A percentile compares a stretch with the other conserved stretches of the same genome.
Evolutionary conservation across 2,329 filamentous ascomycete genomes (phyloP).

Genomic region (Phialocephala sp.): DNA sequence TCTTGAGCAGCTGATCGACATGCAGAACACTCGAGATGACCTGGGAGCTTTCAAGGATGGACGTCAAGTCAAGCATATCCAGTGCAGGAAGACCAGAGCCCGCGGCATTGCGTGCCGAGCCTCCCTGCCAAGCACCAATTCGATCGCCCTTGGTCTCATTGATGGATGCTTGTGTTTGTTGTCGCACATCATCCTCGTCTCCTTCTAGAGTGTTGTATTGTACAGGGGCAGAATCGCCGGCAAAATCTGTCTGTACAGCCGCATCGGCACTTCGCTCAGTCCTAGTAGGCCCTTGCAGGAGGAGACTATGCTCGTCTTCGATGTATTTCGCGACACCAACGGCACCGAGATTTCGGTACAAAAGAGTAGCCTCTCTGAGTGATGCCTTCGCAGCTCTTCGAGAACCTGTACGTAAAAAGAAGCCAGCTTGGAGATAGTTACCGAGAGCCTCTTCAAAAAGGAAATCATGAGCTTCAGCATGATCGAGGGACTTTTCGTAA

Average conservation of each 20-base stretch:
- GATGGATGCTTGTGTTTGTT: slow-evolving; percentile 44
- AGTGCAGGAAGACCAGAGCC: slow-evolving; percentile 72
- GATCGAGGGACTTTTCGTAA: slow-evolving; percentile 76
- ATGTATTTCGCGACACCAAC: slow-evolving; percentile 71
- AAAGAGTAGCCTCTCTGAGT: slow-evolving; percentile 68
- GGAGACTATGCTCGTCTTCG: slow-evolving; percentile 68
- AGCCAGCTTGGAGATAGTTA: slow-evolving; percentile 76
- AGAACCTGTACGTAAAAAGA: slow-evolving; percentile 68
- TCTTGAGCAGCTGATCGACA: slow-evolving; percentile 76
- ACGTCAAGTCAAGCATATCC: slow-evolving; percentile 83
- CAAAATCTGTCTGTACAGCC: slow-evolving; percentile 74
- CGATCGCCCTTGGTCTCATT: slow-evolving; percentile 60
- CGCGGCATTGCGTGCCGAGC: slow-evolving; percentile 61
- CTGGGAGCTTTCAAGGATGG: slow-evolving; percentile 79
- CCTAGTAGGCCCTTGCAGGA: slow-evolving; percentile 66
- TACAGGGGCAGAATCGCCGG: slow-evolving; percentile 58
- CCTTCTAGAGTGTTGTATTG: slow-evolving; percentile 57
- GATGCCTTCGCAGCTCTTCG: slow-evolving; percentile 72
- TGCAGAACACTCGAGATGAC: slow-evolving; percentile 80
- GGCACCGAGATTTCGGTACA: slow-evolving; percentile 73
- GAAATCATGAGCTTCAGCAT: slow-evolving; percentile 70
- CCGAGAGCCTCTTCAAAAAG: slow-evolving; percentile 74
- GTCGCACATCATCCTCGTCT: slow-evolving; percentile 45
- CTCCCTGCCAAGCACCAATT: slow-evolving; percentile 66
- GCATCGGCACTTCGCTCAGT: slow-evolving; percentile 65